phyloP scores from a whole-genome alignment of 805 yeast genomes.

The Cyberlindnera euphorbiiphila region DNA sequence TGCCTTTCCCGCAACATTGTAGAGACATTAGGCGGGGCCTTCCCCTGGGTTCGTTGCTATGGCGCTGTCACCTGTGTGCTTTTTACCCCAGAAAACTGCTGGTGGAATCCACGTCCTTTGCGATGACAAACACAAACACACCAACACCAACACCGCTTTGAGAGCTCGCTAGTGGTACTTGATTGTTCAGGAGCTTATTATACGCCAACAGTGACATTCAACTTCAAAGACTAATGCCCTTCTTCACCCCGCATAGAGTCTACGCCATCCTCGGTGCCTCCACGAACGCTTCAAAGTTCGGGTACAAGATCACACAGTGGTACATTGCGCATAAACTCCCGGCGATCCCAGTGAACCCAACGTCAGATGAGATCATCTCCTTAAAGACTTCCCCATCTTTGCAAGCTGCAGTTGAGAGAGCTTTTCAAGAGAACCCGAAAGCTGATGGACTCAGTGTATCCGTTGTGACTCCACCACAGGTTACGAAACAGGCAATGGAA shows the following conservation, averaged over 20 bases:
- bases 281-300: conserved; percentile 58
- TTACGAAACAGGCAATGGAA: conserved; percentile 44
- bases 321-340: conserved; percentile 52
- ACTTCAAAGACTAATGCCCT: too few species aligned
- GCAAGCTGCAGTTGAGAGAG: conserved; percentile 27
- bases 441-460: conserved; percentile 53
- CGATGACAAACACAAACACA: too few species aligned
- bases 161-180: too few species aligned
- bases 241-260: conserved; percentile 49
- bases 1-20: too few species aligned
- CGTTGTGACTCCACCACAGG: conserved; percentile 71
- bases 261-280: conserved; percentile 76
- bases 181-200: too few species aligned
- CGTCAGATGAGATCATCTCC: conserved; percentile 43
- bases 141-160: too few species aligned
- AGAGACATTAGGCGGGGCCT: too few species aligned
- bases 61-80: too few species aligned
- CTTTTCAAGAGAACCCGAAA: conserved; percentile 24
- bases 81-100: too few species aligned
- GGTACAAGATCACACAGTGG: conserved; percentile 68
- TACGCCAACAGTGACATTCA: too few species aligned
- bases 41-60: too few species aligned
- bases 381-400: conserved; percentile 32
- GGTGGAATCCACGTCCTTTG: too few species aligned
- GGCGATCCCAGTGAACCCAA: conserved; percentile 66